phyloP scores from a whole-genome alignment of 2,329 filamentous ascomycete genomes.

The Sarocladium oryzae region DNA sequence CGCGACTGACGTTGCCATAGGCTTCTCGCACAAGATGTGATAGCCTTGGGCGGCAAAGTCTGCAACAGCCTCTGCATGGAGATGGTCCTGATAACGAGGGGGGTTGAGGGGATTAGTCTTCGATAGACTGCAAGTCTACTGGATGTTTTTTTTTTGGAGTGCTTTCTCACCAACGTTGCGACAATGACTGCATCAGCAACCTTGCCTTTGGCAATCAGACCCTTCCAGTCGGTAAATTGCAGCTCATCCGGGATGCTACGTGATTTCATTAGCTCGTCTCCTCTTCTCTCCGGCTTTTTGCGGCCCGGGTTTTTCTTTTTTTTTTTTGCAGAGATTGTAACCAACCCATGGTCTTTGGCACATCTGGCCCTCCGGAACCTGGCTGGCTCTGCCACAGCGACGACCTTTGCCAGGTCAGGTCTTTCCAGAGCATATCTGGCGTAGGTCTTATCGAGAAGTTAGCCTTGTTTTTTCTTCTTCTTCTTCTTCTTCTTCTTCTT shows the following conservation, averaged over 20 bases:
- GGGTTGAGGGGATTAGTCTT: not conserved
- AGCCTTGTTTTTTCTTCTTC: no score
- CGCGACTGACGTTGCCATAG: slow-evolving; percentile 13
- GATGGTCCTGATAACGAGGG: slow-evolving; percentile 10
- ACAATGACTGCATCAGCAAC: slow-evolving; percentile 13
- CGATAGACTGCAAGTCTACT: no score
- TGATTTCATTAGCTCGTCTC: not conserved
- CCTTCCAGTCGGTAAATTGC: slow-evolving; percentile 12
- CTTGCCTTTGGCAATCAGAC: slow-evolving; percentile 12
- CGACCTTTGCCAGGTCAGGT: slow-evolving; percentile 13
- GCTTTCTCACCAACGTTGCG: slow-evolving; percentile 12
- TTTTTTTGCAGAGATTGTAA: no score
- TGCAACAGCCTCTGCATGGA: slow-evolving; percentile 22
- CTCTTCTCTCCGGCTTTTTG: no score
- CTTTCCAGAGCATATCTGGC: slow-evolving; percentile 12
- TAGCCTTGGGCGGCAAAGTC: slow-evolving; percentile 24
- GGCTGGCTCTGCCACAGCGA: slow-evolving; percentile 13
- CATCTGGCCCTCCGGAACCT: slow-evolving; percentile 10
- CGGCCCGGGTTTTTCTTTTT: no score
- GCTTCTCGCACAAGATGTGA: slow-evolving; percentile 15
- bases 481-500: no score
- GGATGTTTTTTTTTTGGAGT: no score
- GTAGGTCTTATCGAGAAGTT: slow-evolving; percentile 11
- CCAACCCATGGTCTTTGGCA: slow-evolving; percentile 12
- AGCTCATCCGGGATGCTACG: slow-evolving; percentile 11